These are phyloP conservation scores for Tricholoma hemisulphureum DNA, from an alignment of 768 basidiomycete genomes.

Conservation along the genomic window DNA sequence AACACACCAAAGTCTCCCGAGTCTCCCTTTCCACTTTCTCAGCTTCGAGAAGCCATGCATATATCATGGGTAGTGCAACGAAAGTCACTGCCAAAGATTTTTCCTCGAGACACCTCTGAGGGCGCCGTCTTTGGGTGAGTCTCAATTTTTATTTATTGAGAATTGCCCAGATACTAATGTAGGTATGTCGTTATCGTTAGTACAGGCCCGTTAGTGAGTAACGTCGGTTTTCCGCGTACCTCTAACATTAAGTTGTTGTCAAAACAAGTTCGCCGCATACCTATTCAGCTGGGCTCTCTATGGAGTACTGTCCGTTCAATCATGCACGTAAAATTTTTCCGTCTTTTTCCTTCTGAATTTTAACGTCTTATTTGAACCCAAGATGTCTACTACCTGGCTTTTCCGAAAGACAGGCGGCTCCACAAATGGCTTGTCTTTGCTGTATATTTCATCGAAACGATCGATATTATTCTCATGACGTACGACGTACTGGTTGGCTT, in stretches of 20 bases:
- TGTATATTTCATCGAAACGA: slow-evolving; percentile 13
- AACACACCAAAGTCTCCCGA: too few relatives aligned
- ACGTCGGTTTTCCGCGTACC: not conserved
- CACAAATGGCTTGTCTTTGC: slow-evolving; percentile 13
- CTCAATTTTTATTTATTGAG: too few relatives aligned
- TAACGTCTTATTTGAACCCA: not conserved
- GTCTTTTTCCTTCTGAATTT: not conserved
- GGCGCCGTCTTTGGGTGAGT: too few relatives aligned
- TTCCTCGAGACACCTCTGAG: too few relatives aligned
- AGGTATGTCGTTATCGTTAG: too few relatives aligned
- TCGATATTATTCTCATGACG: slow-evolving; percentile 7
- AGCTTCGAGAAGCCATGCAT: too few relatives aligned
- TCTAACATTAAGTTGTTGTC: not conserved
- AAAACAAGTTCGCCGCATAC: not conserved
- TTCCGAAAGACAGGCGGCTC: slow-evolving; percentile 13
- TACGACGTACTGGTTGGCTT: slow-evolving; percentile 3
- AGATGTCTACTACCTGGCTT: slow-evolving; percentile 19
- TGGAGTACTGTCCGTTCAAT: slow-evolving; percentile 1
- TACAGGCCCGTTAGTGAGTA: not conserved
- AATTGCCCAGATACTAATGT: too few relatives aligned
- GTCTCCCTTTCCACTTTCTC: too few relatives aligned
- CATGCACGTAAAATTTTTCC: not conserved
- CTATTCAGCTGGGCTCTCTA: slow-evolving; percentile 2
- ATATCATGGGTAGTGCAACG: too few relatives aligned
- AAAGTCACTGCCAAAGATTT: too few relatives aligned